Evolutionary conservation across 2,329 filamentous ascomycete species (phyloP), one percentile per base, ranked within the genome.

Genomic region (Hymenoscyphus scutula): DNA sequence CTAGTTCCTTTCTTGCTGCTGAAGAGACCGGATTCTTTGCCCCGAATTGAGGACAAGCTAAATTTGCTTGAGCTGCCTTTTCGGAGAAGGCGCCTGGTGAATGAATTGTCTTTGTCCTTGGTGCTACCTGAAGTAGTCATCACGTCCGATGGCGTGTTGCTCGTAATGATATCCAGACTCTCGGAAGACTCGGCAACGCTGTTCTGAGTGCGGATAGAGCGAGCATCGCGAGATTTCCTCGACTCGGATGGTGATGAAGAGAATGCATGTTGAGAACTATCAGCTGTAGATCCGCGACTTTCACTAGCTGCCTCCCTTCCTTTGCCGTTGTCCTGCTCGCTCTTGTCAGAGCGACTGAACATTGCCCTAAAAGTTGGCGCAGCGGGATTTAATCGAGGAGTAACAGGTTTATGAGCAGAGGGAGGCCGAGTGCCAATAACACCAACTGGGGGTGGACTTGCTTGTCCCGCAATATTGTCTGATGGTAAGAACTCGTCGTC

Each of bases 321-420:
- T 63, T 76, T 78, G n/a, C 73, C 73, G 67, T 76, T 80, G 25
- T 71, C 67, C 66, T 78, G 82, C 15, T 73, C 73, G 68, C 67
- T 73, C 25, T 78, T 80, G 32, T 74, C 74, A 27, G 61, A 59
- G 4, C 82, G 80, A 69, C 87, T 84, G 63, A 95, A 85, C 41
- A 87, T 83, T 10, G 67, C 88, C 76, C 89, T 94, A 74, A 98
- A 98, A 0, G 89, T 91, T 8, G 93, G 93, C 0, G 94, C 95
- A 6, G 91, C 85, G 7, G 95, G 95, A 71, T 99, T 98, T 30
- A 98, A 82, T 69, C 83, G 82, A 55, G 86, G 70, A 76, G 87
- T 79, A 48, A 80, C 72, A 59, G 77, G 68, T 71, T 75, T 74
- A 73, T 88, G 78, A 71, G 81, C 79, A 13, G 72, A 73, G 19